phyloP scores from a whole-genome alignment of 306 rosid species.

The Medicago lupulina region DNA sequence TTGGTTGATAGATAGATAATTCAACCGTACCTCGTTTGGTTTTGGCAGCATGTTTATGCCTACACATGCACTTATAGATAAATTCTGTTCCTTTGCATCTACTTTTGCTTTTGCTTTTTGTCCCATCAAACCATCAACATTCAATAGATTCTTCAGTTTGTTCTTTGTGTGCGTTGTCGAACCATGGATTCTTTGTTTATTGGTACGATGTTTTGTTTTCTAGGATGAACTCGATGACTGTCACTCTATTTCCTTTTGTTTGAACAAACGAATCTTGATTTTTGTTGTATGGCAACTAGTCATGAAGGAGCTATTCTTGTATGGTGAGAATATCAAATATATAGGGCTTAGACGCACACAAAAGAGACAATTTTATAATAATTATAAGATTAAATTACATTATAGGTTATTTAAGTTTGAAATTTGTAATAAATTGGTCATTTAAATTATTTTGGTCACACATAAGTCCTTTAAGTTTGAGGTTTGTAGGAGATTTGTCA shows the following conservation, averaged over 20 bases:
- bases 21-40: neutral
- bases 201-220: slow-evolving; percentile 6
- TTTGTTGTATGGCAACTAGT: neutral
- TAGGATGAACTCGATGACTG: neutral
- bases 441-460: no score
- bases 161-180: slow-evolving; percentile 1
- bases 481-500: no score
- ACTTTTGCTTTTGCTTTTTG: neutral
- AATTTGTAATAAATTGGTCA: no score
- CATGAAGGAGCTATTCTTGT: neutral
- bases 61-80: neutral
- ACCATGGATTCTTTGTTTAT: neutral
- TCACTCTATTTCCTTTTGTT: neutral
- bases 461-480: no score
- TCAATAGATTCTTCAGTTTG: neutral
- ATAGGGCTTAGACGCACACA: no score
- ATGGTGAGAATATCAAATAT: no score
- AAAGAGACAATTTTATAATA: no score
- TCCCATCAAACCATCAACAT: neutral
- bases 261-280: neutral
- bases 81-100: neutral
- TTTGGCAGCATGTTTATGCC: neutral
- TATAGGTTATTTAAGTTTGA: no score
- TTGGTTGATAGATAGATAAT: slow-evolving; percentile 8
- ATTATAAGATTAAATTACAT: no score